Base-by-base conservation (phyloP, 257 asterid species). In the Nicotiana undulata region DNA sequence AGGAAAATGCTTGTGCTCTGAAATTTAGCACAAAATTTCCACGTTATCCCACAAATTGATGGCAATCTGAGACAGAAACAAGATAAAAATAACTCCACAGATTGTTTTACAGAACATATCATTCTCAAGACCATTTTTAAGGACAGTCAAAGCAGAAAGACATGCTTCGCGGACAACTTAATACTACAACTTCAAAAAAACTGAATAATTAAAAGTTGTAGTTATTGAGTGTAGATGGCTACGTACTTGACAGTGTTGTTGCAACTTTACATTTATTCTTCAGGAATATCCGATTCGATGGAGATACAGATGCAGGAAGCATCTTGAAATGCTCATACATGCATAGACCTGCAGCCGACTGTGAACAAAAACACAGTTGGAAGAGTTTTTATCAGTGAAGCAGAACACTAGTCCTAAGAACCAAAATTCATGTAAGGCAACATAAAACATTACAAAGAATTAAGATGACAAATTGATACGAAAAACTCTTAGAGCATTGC, bases 321-420 rank as follows among this genome's bases (percentile, higher is more conserved):
- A 72, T 75, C 92, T 92, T 96, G 86, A 96, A 83, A 78, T 89
- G 91, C 80, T 89, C 93, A 61, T 91, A 89, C 80, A 94, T 34
- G 91, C 94, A 90, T 87, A 90, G 84, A 53, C 99, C 99, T 82
- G 92, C 96, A 83, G 99, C 97, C 59, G 97, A 90, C 98, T 96
- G 81, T 59, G 63, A 85, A 82, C 0, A 5, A 74, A 26, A 49
- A 8, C 61, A 74, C 16, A 74, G 20, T 26, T 74, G 61, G 61
- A 74, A 16, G 79, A 49, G 79, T 26, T 51, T 74, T 26, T 31
- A 74, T 15, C 24, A 49, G 44, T 34, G 56, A 28, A 26, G 15
- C 9, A 49, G 32, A 66, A 63, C 18, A 20, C 18, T n/a, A 59
- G 44, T 22, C 61, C 46, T 28, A 31, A 78, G 17, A 15, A 40